phyloP scores from a whole-genome alignment of 1,284 basidiomycete genomes.

The Apiotrichum mycotoxinovorans region DNA sequence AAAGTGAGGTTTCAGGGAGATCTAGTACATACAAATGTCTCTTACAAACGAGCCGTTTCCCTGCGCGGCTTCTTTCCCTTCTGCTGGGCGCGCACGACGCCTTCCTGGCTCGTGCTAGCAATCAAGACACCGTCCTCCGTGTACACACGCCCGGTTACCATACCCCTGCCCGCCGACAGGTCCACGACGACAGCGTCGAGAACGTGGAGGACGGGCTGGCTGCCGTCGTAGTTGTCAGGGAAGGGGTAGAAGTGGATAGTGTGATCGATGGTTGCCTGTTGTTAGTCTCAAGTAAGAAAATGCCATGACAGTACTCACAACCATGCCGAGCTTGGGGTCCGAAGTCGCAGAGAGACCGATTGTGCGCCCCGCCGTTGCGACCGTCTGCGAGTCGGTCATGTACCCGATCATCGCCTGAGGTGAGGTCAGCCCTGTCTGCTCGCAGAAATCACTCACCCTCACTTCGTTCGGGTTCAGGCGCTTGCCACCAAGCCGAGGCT shows the following conservation, averaged over 20 bases:
- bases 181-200: slow-evolving; percentile 64
- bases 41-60: slow-evolving; percentile 1
- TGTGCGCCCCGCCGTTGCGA: slow-evolving; percentile 61
- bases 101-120: slow-evolving; percentile 78
- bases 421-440: neutral
- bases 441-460: slow-evolving; percentile 56
- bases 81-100: slow-evolving; percentile 53
- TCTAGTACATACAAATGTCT: too few species aligned
- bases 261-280: slow-evolving; percentile 76
- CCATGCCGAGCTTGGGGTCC: slow-evolving; percentile 60
- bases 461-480: slow-evolving; percentile 69
- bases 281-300: neutral
- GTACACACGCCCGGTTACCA: slow-evolving; percentile 74
- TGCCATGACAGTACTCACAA: slow-evolving; percentile 57
- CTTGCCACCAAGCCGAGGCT: slow-evolving; percentile 56
- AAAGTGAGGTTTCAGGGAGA: too few species aligned
- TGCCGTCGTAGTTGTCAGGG: slow-evolving; percentile 70
- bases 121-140: slow-evolving; percentile 66
- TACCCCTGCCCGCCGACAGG: slow-evolving; percentile 61
- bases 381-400: slow-evolving; percentile 76
- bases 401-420: slow-evolving; percentile 77
- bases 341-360: slow-evolving; percentile 58
- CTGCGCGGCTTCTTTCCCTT: slow-evolving; percentile 4
- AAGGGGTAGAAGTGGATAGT: slow-evolving; percentile 72
- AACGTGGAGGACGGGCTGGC: slow-evolving; percentile 76